Evolutionary conservation across 2,329 filamentous ascomycete genomes (phyloP), one percentile per base, ranked within the genome.

Genomic region (Neonectria punicea): DNA sequence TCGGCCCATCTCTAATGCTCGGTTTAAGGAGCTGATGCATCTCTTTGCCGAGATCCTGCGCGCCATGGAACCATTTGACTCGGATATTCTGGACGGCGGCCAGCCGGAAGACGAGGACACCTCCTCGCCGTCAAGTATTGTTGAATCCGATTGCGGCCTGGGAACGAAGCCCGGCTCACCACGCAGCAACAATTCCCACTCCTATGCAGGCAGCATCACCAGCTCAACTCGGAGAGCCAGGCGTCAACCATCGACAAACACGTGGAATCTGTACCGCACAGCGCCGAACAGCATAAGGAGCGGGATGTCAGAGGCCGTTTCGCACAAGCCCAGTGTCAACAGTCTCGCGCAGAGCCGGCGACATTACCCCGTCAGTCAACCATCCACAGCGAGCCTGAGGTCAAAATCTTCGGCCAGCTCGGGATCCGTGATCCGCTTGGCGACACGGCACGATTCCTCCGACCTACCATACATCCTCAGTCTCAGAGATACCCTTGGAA

Each of bases 21-120:
- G 91, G 56, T 98, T 99, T 76, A 86, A 92, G 41, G 81, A 86
- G 22, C 82, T 98, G 32, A 98, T 98, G 93, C 87, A 89, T 61
- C 84, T 92, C 28, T 98, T 98, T 78, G 92, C 94, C 2, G 89
- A 92, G 58, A 82, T 98, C 0, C 82, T 98, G 14, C 88, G 92
- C 57, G 87, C 85, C 18, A 97, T 98, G 92, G 86, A 83, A 30
- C 84, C 87, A 0, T 80, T 93, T 3, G 83, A 91, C 63, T 81
- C 86, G 0, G 80, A 80, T 0, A 76, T 89, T 5, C 75, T 93
- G 5, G 76, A 79, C 28, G 75, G 75, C 9, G 73, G 72, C n/a
- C 74, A 75, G 36, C 70, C 63, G 16, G 71, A 73, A 2, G 70
- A 70, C 14, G 72, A 73, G 5, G 69, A 65, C 30, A 70, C 67